These are phyloP conservation scores for Venturia oleaginea DNA, from an alignment of 2,329 filamentous ascomycete species.

Conservation along the genomic window DNA sequence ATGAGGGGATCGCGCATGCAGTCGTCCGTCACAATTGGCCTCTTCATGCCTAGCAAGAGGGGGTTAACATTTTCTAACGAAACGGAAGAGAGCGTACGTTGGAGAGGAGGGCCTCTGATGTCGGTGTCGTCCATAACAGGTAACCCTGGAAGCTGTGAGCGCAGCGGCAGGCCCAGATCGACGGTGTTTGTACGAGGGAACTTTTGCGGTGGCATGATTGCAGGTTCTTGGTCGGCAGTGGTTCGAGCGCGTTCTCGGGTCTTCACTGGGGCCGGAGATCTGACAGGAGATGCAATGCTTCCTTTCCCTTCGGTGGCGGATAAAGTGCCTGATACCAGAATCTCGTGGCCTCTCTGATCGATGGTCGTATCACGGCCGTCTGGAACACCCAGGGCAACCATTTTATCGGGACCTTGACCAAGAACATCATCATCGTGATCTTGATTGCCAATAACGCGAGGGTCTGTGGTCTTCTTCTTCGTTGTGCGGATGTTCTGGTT, in stretches of 20 bases:
- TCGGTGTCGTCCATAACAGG: conserved; percentile 70
- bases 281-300: background rate
- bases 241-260: conserved; percentile 16
- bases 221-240: conserved; percentile 21
- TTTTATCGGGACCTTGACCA: conserved; percentile 67
- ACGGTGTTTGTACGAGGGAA: conserved; percentile 48
- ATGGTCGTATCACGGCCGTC: conserved; percentile 65
- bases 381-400: conserved; percentile 37
- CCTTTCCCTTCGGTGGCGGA: conserved; percentile 49
- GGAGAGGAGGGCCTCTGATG: conserved; percentile 64
- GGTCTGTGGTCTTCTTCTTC: conserved; percentile 48
- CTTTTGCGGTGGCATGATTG: conserved; percentile 9
- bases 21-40: conserved; percentile 69
- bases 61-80: conserved; percentile 37
- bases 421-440: conserved; percentile 66
- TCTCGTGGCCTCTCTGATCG: conserved; percentile 56
- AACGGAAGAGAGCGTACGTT: conserved; percentile 45
- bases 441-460: conserved; percentile 50
- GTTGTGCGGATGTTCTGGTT: conserved; percentile 48
- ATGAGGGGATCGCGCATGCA: conserved; percentile 91
- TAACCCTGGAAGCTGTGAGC: conserved; percentile 61
- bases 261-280: background rate
- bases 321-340: conserved; percentile 49
- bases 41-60: conserved; percentile 56
- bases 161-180: conserved; percentile 57